Evolutionary conservation across 176 grass and related monocot genomes (phyloP).

Genomic region (Triticum timopheevii): DNA sequence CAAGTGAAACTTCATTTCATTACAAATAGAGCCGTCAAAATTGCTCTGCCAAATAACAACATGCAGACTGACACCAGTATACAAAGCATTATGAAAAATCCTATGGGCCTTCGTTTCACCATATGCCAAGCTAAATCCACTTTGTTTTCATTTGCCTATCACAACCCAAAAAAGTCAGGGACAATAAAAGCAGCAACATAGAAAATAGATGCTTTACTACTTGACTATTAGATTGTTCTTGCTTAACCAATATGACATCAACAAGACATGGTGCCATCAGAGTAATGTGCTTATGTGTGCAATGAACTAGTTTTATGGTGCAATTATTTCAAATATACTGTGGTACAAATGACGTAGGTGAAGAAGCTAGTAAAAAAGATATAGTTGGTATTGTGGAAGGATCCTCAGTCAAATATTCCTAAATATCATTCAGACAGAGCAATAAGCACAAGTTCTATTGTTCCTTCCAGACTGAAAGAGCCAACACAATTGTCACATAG

Average conservation of each 20-base stretch:
- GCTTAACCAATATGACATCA: neutral
- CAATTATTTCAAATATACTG: neutral
- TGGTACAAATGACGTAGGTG: neutral
- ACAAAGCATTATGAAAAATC: neutral
- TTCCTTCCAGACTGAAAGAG: neutral
- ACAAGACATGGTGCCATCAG: neutral
- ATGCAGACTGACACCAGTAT: neutral
- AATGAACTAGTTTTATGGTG: neutral
- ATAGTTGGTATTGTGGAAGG: neutral
- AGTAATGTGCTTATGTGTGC: neutral
- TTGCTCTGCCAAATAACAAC: neutral
- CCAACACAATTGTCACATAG: neutral
- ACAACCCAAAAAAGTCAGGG: neutral
- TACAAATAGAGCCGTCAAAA: slow-evolving; percentile 14
- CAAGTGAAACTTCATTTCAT: neutral
- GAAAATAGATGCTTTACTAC: neutral
- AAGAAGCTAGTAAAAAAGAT: neutral
- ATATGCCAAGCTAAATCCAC: neutral
- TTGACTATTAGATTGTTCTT: neutral
- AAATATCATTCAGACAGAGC: neutral
- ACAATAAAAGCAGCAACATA: neutral
- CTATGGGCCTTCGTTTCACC: neutral
- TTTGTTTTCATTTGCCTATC: slow-evolving; percentile 7
- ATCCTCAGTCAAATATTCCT: neutral
- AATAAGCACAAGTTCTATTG: neutral